Conservation (phyloP, 331 rosid genomes). For the Arachis monticola region DNA sequence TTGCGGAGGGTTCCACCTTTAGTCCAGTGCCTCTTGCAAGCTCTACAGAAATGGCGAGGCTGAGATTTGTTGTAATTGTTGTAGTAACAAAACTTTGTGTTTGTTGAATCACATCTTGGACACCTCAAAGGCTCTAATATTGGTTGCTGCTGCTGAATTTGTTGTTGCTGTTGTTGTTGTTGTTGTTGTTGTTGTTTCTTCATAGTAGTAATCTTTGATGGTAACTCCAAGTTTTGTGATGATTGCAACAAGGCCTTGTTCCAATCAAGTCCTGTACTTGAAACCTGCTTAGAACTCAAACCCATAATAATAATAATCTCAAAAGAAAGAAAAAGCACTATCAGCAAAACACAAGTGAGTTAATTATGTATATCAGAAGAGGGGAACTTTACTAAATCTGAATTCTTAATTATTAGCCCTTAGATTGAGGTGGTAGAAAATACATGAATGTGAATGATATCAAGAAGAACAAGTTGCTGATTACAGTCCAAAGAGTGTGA, state of each 20-base stretch:
- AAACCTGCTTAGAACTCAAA: conserved; percentile 84
- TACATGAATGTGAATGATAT: conserved; percentile 46
- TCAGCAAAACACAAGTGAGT: background rate
- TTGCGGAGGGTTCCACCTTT: conserved; percentile 91
- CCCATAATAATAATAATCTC: conserved; percentile 59
- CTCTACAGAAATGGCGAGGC: conserved; percentile 92
- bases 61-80: conserved; percentile 93
- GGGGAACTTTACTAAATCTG: background rate
- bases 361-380: background rate
- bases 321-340: background rate
- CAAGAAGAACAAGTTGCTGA: conserved; percentile 47
- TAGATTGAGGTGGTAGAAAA: conserved; percentile 49
- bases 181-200: conserved; percentile 58
- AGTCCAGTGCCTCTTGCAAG: conserved; percentile 98
- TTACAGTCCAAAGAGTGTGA: conserved; percentile 36
- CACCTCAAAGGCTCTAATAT: conserved; percentile 64
- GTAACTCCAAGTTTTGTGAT: conserved; percentile 57
- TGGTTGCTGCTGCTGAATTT: conserved; percentile 30
- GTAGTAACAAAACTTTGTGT: conserved; percentile 96
- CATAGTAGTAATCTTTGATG: conserved; percentile 46
- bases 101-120: conserved; percentile 82
- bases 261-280: conserved; percentile 70
- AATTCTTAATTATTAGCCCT: conserved; percentile 41
- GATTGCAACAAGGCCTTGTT: conserved; percentile 56
- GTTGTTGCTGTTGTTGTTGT: conserved; percentile 43